These are phyloP conservation scores for Ampelomyces quisqualis DNA, from an alignment of 2,329 filamentous ascomycete species.

Conservation along the genomic window DNA sequence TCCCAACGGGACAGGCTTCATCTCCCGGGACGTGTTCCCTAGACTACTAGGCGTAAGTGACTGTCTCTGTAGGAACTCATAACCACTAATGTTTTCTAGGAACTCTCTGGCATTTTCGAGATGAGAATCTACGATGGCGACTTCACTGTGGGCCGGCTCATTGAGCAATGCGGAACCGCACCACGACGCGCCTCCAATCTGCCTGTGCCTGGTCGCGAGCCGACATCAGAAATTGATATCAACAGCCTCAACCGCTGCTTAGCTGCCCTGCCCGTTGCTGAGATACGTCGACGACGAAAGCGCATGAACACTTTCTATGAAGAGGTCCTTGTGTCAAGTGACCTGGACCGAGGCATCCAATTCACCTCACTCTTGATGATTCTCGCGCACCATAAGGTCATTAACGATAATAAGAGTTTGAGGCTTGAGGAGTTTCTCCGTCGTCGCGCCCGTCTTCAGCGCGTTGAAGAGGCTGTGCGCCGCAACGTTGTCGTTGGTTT, in stretches of 20 bases:
- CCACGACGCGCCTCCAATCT: constrained; percentile 53
- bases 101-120: constrained; percentile 92
- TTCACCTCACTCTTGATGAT: constrained; percentile 95
- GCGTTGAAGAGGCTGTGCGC: constrained; percentile 91
- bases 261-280: constrained; percentile 68
- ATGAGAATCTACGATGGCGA: constrained; percentile 95
- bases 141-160: constrained; percentile 79
- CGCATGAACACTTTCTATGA: constrained; percentile 96
- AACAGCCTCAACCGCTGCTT: constrained; percentile 73
- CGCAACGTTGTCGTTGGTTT: constrained; percentile 89
- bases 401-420: constrained; percentile 94
- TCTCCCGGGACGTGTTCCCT: constrained; percentile 85
- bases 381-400: constrained; percentile 96
- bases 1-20: constrained; percentile 86
- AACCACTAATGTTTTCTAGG: constrained; percentile 42
- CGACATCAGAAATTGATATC: constrained; percentile 63
- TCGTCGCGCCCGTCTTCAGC: constrained; percentile 83
- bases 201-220: constrained; percentile 46
- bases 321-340: constrained; percentile 90
- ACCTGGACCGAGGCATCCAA: constrained; percentile 83
- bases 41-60: constrained; percentile 74
- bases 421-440: constrained; percentile 92
- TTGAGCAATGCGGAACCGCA: constrained; percentile 76
- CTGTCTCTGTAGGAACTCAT: not conserved
- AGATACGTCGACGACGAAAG: constrained; percentile 72